These are phyloP conservation scores for Bathelium albidoporum DNA, from an alignment of 495 filamentous ascomycete genomes.

Conservation along the genomic window DNA sequence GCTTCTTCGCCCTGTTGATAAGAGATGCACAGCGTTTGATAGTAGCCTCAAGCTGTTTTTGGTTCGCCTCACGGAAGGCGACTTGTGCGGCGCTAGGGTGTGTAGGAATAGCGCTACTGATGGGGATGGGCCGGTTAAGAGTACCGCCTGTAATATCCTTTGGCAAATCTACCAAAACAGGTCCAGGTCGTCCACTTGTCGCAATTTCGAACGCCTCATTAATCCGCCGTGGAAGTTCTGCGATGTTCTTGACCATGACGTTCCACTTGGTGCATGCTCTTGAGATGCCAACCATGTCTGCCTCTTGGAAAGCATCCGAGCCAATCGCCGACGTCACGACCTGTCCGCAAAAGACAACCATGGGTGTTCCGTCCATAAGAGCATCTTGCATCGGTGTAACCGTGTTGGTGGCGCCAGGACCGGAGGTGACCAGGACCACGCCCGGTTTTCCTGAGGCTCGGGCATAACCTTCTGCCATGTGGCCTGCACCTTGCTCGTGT, in stretches of 20 bases:
- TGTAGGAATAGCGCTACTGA: constrained; percentile 49
- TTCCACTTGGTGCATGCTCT: constrained; percentile 79
- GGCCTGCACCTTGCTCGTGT: constrained; percentile 72
- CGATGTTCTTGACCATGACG: constrained; percentile 71
- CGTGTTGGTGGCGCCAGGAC: constrained; percentile 69
- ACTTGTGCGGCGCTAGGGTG: constrained; percentile 61
- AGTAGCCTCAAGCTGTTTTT: constrained; percentile 48
- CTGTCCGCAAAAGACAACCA: constrained; percentile 74
- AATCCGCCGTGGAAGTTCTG: constrained; percentile 65
- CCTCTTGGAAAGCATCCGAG: constrained; percentile 73
- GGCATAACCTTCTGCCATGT: constrained; percentile 75
- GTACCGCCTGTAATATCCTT: constrained; percentile 67
- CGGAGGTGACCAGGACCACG: constrained; percentile 70
- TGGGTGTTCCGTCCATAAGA: constrained; percentile 64
- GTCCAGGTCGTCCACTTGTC: constrained; percentile 62
- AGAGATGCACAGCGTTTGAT: constrained; percentile 55
- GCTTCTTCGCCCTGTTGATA: constrained; percentile 65
- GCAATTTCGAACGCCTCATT: constrained; percentile 83
- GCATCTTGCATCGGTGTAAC: constrained; percentile 73
- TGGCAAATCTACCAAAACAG: constrained; percentile 70
- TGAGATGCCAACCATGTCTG: constrained; percentile 67
- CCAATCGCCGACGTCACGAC: constrained; percentile 63
- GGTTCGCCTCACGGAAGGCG: constrained; percentile 48
- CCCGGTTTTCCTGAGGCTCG: constrained; percentile 64
- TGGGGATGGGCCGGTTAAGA: constrained; percentile 57